phyloP scores from a whole-genome alignment of 1,284 basidiomycete genomes.

The Austropuccinia psidii region DNA sequence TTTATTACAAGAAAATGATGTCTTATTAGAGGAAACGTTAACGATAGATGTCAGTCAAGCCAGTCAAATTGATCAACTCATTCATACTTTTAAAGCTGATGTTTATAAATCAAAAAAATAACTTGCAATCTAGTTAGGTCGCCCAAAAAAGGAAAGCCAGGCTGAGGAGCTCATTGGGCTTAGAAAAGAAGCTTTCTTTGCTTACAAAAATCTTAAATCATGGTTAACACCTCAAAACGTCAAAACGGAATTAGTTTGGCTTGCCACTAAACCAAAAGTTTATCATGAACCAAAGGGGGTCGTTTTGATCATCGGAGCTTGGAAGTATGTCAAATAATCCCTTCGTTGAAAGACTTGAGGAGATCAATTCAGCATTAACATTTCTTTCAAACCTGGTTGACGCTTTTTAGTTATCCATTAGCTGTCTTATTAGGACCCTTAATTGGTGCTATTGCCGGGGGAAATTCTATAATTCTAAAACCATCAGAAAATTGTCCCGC shows the following conservation, averaged over 20 bases:
- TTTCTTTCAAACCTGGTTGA: neutral
- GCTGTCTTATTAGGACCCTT: constrained; percentile 47
- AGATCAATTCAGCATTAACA: neutral
- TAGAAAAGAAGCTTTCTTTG: constrained; percentile 46
- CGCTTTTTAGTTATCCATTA: constrained; percentile 23
- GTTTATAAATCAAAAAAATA: too few relatives aligned
- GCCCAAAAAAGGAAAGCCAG: constrained; percentile 47
- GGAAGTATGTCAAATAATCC: constrained; percentile 41
- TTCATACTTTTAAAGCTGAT: neutral
- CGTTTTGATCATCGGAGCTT: constrained; percentile 49
- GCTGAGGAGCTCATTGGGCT: constrained; percentile 46
- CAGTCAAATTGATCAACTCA: neutral
- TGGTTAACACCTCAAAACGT: constrained; percentile 47
- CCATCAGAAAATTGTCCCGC: constrained; percentile 47
- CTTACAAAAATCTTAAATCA: constrained; percentile 45
- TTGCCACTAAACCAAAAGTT: constrained; percentile 45
- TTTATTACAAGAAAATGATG: constrained; percentile 46
- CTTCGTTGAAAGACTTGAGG: too few relatives aligned
- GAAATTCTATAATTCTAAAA: constrained; percentile 47
- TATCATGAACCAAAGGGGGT: constrained; percentile 49
- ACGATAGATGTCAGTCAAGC: constrained; percentile 41
- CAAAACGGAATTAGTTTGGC: constrained; percentile 45
- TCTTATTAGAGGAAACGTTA: constrained; percentile 45
- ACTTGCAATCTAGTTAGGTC: constrained; percentile 41
- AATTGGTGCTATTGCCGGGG: constrained; percentile 49